A percentile compares a stretch with the other conserved stretches of the same genome.
Conservation (phyloP, 2,329 filamentous ascomycete genomes). For the Mariannaea sp. region DNA sequence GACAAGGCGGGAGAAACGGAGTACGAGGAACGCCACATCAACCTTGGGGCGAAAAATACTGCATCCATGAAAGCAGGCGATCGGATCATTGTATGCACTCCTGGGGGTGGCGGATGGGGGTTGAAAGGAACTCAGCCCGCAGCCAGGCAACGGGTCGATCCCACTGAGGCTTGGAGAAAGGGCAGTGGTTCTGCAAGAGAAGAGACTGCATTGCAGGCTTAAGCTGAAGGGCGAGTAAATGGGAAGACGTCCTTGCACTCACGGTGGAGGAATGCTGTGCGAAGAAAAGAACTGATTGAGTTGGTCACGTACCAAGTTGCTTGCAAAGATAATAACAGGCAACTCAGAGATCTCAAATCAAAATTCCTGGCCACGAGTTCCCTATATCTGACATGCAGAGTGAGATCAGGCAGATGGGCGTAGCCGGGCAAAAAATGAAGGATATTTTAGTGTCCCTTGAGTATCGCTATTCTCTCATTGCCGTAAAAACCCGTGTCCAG, state of each 20-base stretch:
- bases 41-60: constrained; percentile 79
- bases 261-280: constrained; percentile 9
- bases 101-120: constrained; percentile 81
- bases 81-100: constrained; percentile 76
- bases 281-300: neutral
- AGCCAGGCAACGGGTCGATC: constrained; percentile 58
- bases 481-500: neutral
- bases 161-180: constrained; percentile 56
- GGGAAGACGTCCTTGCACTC: neutral
- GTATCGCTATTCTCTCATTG: constrained; percentile 15
- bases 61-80: constrained; percentile 78
- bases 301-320: neutral
- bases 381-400: constrained; percentile 18
- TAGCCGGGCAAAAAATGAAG: neutral
- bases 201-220: constrained; percentile 63
- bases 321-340: neutral
- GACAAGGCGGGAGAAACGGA: constrained; percentile 45
- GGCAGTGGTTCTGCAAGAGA: constrained; percentile 63
- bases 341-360: too few relatives aligned
- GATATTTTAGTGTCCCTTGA: neutral
- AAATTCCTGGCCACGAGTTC: neutral
- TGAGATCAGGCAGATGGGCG: constrained; percentile 22
- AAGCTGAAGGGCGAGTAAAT: constrained; percentile 6
- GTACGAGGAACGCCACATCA: constrained; percentile 67
- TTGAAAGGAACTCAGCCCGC: constrained; percentile 60